Percentiles rank a stretch among this genome's conserved stretches.
phyloP scores from a whole-genome alignment of 192 early-diverging fungal genomes.

The Podochytrium sp. region DNA sequence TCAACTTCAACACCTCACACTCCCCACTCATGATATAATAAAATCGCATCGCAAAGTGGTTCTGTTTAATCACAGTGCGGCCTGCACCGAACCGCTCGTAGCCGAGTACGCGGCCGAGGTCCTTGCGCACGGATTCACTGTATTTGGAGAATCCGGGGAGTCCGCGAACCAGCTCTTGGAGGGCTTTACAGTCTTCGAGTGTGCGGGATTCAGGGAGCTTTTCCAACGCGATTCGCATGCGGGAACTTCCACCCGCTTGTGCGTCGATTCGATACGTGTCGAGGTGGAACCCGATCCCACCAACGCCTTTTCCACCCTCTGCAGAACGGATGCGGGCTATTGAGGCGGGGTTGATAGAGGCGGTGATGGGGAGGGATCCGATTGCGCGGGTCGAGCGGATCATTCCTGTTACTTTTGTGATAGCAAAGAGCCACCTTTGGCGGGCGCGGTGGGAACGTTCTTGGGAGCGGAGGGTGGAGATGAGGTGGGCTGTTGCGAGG shows the following conservation, averaged over 20 bases:
- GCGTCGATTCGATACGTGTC: slow-evolving; percentile 1
- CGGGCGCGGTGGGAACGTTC: neutral
- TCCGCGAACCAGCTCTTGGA: neutral
- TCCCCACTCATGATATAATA: slow-evolving; percentile 22
- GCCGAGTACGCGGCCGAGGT: neutral
- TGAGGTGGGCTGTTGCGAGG: no score
- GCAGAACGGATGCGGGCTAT: neutral
- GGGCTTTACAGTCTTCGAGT: neutral
- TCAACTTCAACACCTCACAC: neutral
- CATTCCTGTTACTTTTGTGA: neutral
- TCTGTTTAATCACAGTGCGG: slow-evolving; percentile 12
- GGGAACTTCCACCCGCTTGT: slow-evolving; percentile 9
- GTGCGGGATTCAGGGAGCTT: slow-evolving; percentile 5
- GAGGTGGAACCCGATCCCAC: slow-evolving; percentile 9
- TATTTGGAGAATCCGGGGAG: slow-evolving; percentile 16
- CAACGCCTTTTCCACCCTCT: neutral
- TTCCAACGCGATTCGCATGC: neutral
- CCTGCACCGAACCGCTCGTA: slow-evolving; percentile 7
- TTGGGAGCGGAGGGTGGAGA: no score
- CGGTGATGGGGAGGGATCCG: neutral
- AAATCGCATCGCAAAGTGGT: neutral
- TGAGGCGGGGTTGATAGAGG: neutral
- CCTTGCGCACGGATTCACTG: neutral
- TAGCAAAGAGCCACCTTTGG: neutral
- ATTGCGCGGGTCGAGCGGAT: slow-evolving; percentile 15